A percentile compares a stretch with the other conserved stretches of the same genome.
Conservation (phyloP, 2,329 filamentous ascomycete genomes). For the Hymenoscyphus occultus region DNA sequence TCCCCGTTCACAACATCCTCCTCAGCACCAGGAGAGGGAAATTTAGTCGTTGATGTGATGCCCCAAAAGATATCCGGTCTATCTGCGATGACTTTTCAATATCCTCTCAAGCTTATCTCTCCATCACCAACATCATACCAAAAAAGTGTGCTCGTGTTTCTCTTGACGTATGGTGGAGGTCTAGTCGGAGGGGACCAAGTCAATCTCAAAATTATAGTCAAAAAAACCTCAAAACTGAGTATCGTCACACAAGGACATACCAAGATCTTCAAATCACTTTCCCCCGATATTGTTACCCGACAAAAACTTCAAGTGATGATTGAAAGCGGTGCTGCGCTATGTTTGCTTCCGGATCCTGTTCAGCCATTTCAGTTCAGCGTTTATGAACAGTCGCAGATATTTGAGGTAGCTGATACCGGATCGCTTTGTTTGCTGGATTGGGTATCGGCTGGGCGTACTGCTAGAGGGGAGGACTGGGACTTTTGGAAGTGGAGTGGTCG, state of each 20-base stretch:
- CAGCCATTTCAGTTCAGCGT: slow-evolving; percentile 84
- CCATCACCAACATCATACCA: slow-evolving; percentile 64
- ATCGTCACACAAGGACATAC: slow-evolving; percentile 77
- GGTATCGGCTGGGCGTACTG: slow-evolving; percentile 84
- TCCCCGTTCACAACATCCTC: slow-evolving; percentile 57
- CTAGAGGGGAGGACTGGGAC: slow-evolving; percentile 86
- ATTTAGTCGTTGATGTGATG: slow-evolving; percentile 68
- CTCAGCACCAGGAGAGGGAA: slow-evolving; percentile 73
- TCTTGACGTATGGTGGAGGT: slow-evolving; percentile 92
- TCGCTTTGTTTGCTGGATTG: slow-evolving; percentile 86
- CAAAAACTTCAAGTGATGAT: slow-evolving; percentile 55
- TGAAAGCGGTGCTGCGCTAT: slow-evolving; percentile 51
- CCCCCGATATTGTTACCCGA: slow-evolving; percentile 52
- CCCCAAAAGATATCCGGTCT: slow-evolving; percentile 71
- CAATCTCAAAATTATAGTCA: slow-evolving; percentile 65
- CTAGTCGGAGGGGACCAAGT: slow-evolving; percentile 85
- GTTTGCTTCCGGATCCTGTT: slow-evolving; percentile 82
- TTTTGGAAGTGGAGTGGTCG: slow-evolving; percentile 74
- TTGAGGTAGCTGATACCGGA: slow-evolving; percentile 55
- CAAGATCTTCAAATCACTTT: slow-evolving; percentile 85
- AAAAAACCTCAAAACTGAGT: slow-evolving; percentile 61
- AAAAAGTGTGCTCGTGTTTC: slow-evolving; percentile 74
- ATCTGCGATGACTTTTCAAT: slow-evolving; percentile 78
- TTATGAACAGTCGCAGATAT: slow-evolving; percentile 81
- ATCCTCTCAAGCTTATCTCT: slow-evolving; percentile 90